Evolutionary conservation across 768 basidiomycete species (phyloP), one percentile per base, ranked within the genome.

Genomic region (Dioszegia hungarica): DNA sequence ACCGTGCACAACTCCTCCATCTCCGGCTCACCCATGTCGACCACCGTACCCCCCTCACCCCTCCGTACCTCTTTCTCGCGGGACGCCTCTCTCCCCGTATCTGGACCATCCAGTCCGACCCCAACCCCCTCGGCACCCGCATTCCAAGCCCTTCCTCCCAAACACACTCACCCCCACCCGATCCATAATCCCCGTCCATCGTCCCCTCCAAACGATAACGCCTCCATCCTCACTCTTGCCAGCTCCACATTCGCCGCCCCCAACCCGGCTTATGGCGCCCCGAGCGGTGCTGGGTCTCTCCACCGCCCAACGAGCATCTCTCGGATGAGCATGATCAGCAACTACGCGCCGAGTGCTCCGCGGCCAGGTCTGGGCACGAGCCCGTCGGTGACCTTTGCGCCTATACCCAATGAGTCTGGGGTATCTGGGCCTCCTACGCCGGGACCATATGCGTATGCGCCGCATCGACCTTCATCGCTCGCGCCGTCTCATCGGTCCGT

Each of bases 121-220:
- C 41, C 41, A 43, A 43, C 20, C 19, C 45, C 11, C 27, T 5
- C 25, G 29, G 10, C 31, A 3, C 31, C 10, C 33, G 9, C n/a
- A 33, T 48, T 29, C 25, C 49, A 51, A 22, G 41, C 52, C 22
- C 89, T 92, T 70, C 89, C 90, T 9, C 94, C 93, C 0, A 81
- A 87, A 33, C 90, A 94, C 73, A 90, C 91, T 0, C 79, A 83
- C n/a, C 90, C 90, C 52, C 91, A 97, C 77, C 93, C 94, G 10
- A 84, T 91, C 43, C 90, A 95, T 75, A 99, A 99, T 70, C 94
- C 94, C 0, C 85, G 89, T 22, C 94, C 95, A 22, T 87, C 87
- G 15, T 89, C 89, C 5, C 87, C 90, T 20, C 93, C 94, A 0
- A 79, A 84, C 41, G 91, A 93, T 69, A 92, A 98, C 70, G 94